These are phyloP conservation scores for Cercospora brassicicola DNA, from an alignment of 2,329 filamentous ascomycete species.

Conservation along the genomic window DNA sequence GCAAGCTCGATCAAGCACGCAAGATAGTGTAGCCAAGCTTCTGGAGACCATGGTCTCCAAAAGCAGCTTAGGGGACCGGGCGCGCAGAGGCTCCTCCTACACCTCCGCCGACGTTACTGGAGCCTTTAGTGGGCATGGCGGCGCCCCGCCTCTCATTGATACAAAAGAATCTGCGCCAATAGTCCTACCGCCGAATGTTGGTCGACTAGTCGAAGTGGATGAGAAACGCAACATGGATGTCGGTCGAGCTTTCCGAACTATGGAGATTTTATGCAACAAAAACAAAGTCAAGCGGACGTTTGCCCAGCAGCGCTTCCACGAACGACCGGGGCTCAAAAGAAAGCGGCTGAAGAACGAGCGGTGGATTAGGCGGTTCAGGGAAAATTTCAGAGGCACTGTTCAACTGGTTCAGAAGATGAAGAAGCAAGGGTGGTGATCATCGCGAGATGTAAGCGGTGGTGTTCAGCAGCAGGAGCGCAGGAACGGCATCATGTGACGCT, in stretches of 20 bases:
- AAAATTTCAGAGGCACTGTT: slow-evolving; percentile 66
- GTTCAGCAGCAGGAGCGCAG: neutral
- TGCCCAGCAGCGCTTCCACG: slow-evolving; percentile 66
- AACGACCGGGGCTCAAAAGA: slow-evolving; percentile 71
- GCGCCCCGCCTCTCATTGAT: neutral
- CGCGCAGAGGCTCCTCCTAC: neutral
- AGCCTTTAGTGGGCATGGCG: neutral
- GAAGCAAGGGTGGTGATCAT: slow-evolving; percentile 70
- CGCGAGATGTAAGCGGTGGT: neutral
- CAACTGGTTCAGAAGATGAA: slow-evolving; percentile 67
- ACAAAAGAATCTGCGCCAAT: slow-evolving; percentile 24
- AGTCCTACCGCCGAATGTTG: slow-evolving; percentile 43
- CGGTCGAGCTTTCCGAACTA: slow-evolving; percentile 48
- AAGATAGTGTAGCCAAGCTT: slow-evolving; percentile 24
- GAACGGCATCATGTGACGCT: neutral
- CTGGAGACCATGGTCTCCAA: slow-evolving; percentile 12
- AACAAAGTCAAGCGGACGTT: slow-evolving; percentile 63
- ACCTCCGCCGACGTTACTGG: neutral
- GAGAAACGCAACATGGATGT: slow-evolving; percentile 45
- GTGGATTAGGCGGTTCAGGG: slow-evolving; percentile 68
- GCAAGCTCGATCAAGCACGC: neutral
- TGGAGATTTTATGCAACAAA: slow-evolving; percentile 48
- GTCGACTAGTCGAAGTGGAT: slow-evolving; percentile 44
- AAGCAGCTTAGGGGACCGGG: neutral
- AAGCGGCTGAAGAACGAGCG: slow-evolving; percentile 71